phyloP scores from a whole-genome alignment of 2,329 filamentous ascomycete species.

The Colletotrichum sp. region DNA sequence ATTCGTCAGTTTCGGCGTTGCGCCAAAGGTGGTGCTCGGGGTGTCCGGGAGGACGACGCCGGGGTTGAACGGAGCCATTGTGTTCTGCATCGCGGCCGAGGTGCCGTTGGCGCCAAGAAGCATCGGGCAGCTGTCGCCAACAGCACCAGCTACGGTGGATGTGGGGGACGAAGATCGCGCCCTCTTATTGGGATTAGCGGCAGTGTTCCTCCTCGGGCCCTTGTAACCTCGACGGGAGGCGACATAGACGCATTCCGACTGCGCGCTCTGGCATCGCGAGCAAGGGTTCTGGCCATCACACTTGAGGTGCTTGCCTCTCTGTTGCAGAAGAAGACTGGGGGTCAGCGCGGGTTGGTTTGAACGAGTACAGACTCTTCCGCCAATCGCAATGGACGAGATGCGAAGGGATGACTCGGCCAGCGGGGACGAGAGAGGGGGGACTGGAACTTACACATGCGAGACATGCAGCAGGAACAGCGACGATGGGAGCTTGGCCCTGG shows the following conservation, averaged over 20 bases:
- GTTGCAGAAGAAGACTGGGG: not conserved
- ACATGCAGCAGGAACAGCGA: conserved; percentile 56
- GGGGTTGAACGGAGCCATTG: conserved; percentile 35
- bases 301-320: conserved; percentile 73
- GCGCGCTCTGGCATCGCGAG: conserved; percentile 64
- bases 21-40: conserved; percentile 34
- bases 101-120: conserved; percentile 39
- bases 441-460: conserved; percentile 55
- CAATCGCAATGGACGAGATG: not conserved
- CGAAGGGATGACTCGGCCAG: not conserved
- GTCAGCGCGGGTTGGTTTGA: not conserved
- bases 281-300: conserved; percentile 76
- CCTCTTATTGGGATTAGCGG: conserved; percentile 40
- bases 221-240: conserved; percentile 78
- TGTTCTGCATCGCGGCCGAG: conserved; percentile 27
- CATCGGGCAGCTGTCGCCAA: conserved; percentile 44
- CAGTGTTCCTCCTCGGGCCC: conserved; percentile 59
- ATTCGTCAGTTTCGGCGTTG: conserved; percentile 26
- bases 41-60: conserved; percentile 34
- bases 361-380: not conserved
- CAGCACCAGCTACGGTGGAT: conserved; percentile 18
- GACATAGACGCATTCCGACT: conserved; percentile 71
- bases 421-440: not conserved
- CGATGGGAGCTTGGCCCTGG: conserved; percentile 32
- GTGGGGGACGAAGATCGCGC: conserved; percentile 44